Percentiles rank a stretch among this genome's conserved stretches.
Conservation (phyloP, 108 stramenopile genomes). For the Conticribra weissflogii region DNA sequence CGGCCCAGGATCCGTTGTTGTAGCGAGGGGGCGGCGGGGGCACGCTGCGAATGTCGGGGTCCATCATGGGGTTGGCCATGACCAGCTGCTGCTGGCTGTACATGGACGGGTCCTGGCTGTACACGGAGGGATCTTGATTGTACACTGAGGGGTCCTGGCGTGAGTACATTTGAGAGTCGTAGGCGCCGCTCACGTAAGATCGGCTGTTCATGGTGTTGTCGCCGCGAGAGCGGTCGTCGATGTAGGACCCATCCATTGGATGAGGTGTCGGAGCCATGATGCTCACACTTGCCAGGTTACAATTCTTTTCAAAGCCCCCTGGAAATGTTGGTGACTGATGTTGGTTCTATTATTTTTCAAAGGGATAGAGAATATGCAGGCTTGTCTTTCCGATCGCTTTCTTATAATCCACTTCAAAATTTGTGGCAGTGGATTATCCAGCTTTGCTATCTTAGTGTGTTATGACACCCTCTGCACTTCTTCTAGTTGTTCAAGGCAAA, state of each 20-base stretch:
- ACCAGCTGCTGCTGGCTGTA: constrained; percentile 31
- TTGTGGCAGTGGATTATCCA: no score
- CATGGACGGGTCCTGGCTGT: constrained; percentile 29
- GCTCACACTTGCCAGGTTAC: no score
- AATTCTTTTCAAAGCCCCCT: no score
- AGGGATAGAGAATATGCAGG: no score
- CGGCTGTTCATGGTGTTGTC: constrained; percentile 24
- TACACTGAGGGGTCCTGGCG: constrained; percentile 28
- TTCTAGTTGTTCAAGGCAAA: no score
- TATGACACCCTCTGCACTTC: no score
- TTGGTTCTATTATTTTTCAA: no score
- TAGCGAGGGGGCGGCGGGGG: constrained; percentile 24
- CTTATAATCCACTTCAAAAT: no score
- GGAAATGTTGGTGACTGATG: no score
- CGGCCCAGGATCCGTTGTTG: constrained; percentile 9
- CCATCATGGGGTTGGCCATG: constrained; percentile 4
- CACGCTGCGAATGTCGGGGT: constrained; percentile 13
- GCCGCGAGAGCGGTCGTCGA: constrained; percentile 2
- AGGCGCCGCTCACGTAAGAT: constrained; percentile 30
- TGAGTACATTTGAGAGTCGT: constrained; percentile 22
- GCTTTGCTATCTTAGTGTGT: no score
- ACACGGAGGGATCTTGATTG: constrained; percentile 27
- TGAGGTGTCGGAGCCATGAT: not conserved
- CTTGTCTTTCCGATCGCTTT: no score
- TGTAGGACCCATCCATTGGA: not conserved